A percentile compares a stretch with the other conserved stretches of the same genome.
These are phyloP conservation scores for Noccaea caerulescens DNA, from an alignment of 345 rosid species.

Conservation along the genomic window DNA sequence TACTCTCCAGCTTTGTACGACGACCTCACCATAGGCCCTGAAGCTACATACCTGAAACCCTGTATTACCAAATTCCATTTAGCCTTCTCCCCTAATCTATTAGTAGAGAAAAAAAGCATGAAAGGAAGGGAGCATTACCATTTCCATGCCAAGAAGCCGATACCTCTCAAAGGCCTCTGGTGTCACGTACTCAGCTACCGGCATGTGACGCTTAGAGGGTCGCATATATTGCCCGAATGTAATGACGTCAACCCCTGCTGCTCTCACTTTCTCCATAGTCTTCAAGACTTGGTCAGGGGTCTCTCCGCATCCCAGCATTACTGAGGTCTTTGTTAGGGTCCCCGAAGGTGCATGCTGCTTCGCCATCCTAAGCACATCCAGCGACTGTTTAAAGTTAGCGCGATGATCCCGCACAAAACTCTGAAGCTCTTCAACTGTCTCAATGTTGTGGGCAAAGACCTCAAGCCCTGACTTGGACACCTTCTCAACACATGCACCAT, in stretches of 20 bases:
- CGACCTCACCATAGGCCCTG: conserved; percentile 99
- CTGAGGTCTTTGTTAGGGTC: conserved; percentile 88
- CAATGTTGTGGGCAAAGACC: conserved; percentile 96
- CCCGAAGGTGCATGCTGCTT: conserved; percentile 76
- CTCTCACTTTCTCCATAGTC: conserved; percentile 95
- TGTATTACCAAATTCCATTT: conserved; percentile 40
- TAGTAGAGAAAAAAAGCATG: too few relatives aligned
- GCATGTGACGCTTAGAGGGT: conserved; percentile 98
- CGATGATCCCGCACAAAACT: conserved; percentile 84
- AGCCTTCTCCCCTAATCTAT: neutral
- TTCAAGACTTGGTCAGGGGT: conserved; percentile 91
- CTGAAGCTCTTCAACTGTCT: conserved; percentile 98
- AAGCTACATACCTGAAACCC: conserved; percentile 98
- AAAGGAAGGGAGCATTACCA: conserved; percentile 58
- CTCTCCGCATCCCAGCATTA: conserved; percentile 98
- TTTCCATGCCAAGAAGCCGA: conserved; percentile 83
- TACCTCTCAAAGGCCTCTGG: conserved; percentile 95
- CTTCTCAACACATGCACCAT: conserved; percentile 74
- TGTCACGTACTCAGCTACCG: conserved; percentile 88
- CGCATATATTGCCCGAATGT: conserved; percentile 99
- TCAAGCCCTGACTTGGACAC: conserved; percentile 88
- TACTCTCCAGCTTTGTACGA: conserved; percentile 99
- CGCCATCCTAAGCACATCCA: conserved; percentile 88
- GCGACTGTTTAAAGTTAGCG: conserved; percentile 94
- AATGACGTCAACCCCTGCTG: conserved; percentile 98